Conservation (phyloP, 345 rosid species). For the Camelina hispida region DNA sequence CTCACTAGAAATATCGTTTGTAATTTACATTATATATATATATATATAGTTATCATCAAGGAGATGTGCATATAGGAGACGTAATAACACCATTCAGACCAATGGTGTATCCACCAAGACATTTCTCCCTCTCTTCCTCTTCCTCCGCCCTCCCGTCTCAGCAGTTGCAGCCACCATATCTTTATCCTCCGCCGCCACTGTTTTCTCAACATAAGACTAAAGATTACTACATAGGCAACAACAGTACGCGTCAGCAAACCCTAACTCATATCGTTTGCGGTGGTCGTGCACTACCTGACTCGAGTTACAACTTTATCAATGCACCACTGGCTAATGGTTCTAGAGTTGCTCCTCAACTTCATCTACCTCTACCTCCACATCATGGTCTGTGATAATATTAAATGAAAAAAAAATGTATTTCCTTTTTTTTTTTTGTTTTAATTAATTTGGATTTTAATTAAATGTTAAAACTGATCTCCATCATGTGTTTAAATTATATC, state of each 20-base stretch:
- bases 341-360: constrained; percentile 19
- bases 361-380: constrained; percentile 34
- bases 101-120: constrained; percentile 56
- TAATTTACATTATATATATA: neutral
- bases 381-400: constrained; percentile 24
- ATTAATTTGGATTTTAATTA: neutral
- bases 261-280: constrained; percentile 30
- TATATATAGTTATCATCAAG: constrained; percentile 59
- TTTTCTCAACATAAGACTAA: constrained; percentile 46
- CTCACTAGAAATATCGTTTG: neutral
- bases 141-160: constrained; percentile 25
- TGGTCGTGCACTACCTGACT: constrained; percentile 22
- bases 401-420: neutral
- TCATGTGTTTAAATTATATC: constrained; percentile 4
- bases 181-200: constrained; percentile 54
- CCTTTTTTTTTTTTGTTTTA: neutral
- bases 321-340: constrained; percentile 47
- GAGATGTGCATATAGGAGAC: constrained; percentile 53
- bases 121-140: constrained; percentile 52
- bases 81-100: constrained; percentile 57
- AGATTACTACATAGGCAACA: constrained; percentile 68
- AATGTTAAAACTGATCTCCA: constrained; percentile 7
- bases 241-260: constrained; percentile 43
- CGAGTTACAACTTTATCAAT: constrained; percentile 47
- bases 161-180: constrained; percentile 47